phyloP scores from a whole-genome alignment of 192 early-diverging fungal genomes.

The Borealophlyctis nickersoniae region DNA sequence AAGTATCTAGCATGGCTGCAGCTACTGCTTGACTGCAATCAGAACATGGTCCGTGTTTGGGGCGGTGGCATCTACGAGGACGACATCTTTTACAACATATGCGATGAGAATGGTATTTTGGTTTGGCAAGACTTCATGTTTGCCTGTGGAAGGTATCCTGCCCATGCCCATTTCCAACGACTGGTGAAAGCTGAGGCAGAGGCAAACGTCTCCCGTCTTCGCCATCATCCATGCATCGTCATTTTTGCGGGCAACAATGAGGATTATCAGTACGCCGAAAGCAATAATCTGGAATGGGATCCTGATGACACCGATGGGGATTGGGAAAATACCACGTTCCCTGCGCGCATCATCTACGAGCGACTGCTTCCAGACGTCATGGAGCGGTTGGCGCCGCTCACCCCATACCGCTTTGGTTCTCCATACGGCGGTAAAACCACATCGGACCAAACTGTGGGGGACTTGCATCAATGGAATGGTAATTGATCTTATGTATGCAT shows the following conservation, averaged over 20 bases:
- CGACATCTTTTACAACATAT: constrained; percentile 49
- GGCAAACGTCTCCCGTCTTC: constrained; percentile 39
- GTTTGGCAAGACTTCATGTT: constrained; percentile 71
- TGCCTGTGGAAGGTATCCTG: constrained; percentile 52
- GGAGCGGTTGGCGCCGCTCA: not conserved
- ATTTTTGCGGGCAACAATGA: constrained; percentile 63
- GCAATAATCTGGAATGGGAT: constrained; percentile 41
- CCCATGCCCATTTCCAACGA: constrained; percentile 37
- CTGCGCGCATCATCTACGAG: constrained; percentile 34
- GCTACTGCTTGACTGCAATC: constrained; percentile 40
- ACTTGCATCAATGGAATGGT: constrained; percentile 43
- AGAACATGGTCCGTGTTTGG: constrained; percentile 63
- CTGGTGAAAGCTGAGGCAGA: constrained; percentile 42
- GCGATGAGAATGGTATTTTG: constrained; percentile 53
- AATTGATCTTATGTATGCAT: too few relatives aligned
- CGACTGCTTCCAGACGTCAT: constrained; percentile 17
- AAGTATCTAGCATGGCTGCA: constrained; percentile 30
- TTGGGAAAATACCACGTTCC: constrained; percentile 27
- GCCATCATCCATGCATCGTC: constrained; percentile 45
- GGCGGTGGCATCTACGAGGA: constrained; percentile 55
- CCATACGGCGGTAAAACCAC: constrained; percentile 17
- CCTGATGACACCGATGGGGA: constrained; percentile 21
- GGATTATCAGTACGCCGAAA: constrained; percentile 48
- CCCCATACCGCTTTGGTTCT: constrained; percentile 27
- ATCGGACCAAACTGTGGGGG: constrained; percentile 23